Conservation (phyloP, 2,329 filamentous ascomycete species). For the Fusarium vanettenii region DNA sequence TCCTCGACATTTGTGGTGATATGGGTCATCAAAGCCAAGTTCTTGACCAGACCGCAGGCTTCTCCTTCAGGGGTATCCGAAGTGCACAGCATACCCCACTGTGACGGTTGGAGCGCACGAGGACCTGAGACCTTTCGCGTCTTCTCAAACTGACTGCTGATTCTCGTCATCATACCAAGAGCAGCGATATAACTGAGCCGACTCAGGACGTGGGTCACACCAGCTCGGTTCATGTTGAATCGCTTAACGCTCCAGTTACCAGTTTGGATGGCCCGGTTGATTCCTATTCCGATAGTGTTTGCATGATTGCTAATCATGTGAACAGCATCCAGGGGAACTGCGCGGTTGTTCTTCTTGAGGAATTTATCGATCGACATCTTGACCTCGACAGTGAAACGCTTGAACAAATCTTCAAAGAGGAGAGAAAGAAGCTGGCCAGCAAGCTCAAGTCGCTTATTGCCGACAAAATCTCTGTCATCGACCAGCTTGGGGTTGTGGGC, state of each 20-base stretch:
- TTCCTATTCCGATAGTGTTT: slow-evolving; percentile 88
- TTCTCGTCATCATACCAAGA: slow-evolving; percentile 99
- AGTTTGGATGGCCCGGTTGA: slow-evolving; percentile 96
- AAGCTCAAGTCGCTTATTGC: slow-evolving; percentile 95
- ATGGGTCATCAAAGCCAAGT: slow-evolving; percentile 97
- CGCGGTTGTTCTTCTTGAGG: slow-evolving; percentile 91
- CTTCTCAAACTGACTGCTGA: slow-evolving; percentile 98
- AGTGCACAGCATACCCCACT: slow-evolving; percentile 97
- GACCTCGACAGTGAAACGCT: slow-evolving; percentile 89
- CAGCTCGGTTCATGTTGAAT: slow-evolving; percentile 98
- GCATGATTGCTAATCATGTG: slow-evolving; percentile 86
- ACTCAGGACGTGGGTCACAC: slow-evolving; percentile 95
- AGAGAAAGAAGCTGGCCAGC: slow-evolving; percentile 94
- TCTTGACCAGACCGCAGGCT: slow-evolving; percentile 97
- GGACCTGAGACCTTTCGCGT: slow-evolving; percentile 96
- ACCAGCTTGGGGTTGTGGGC: slow-evolving; percentile 89
- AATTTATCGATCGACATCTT: slow-evolving; percentile 96
- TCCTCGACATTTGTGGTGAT: slow-evolving; percentile 98
- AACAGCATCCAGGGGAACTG: slow-evolving; percentile 87
- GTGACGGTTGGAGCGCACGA: slow-evolving; percentile 93
- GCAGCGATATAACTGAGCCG: slow-evolving; percentile 96
- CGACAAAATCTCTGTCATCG: slow-evolving; percentile 97
- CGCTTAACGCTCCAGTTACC: slow-evolving; percentile 98
- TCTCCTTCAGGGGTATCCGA: slow-evolving; percentile 99
- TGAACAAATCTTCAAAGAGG: slow-evolving; percentile 97